phyloP scores from a whole-genome alignment of 202 grass and related monocot genomes.

The Thinopyrum obtusiflorum region DNA sequence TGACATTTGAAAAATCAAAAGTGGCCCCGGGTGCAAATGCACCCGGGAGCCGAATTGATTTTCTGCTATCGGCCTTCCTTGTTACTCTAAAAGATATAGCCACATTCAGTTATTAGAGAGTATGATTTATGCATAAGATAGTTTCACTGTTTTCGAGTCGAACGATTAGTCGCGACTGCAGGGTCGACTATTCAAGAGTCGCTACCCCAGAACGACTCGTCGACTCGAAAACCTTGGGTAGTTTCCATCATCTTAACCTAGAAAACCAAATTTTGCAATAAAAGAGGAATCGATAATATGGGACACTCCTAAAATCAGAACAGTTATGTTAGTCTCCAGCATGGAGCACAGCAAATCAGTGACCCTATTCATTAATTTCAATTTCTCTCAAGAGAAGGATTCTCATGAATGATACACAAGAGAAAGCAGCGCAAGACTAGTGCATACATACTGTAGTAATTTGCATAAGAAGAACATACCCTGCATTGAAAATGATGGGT shows the following conservation, averaged over 20 bases:
- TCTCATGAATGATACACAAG: not conserved
- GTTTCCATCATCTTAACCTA: not conserved
- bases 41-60: too few species aligned
- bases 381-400: not conserved
- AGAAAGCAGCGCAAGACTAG: too few species aligned
- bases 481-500: slow-evolving; percentile 81
- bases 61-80: not conserved
- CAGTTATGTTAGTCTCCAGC: not conserved
- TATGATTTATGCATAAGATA: not conserved
- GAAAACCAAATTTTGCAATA: not conserved
- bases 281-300: too few species aligned
- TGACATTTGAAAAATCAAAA: too few species aligned
- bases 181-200: too few species aligned
- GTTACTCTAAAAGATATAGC: not conserved
- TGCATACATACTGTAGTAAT: not conserved
- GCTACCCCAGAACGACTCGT: too few species aligned
- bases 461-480: slow-evolving; percentile 39
- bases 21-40: too few species aligned
- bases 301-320: not conserved
- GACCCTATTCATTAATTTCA: not conserved
- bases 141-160: not conserved
- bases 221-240: too few species aligned
- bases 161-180: too few species aligned
- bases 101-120: not conserved
- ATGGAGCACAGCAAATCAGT: not conserved